phyloP scores from a whole-genome alignment of 495 filamentous ascomycete genomes.

The Letharia columbiana region DNA sequence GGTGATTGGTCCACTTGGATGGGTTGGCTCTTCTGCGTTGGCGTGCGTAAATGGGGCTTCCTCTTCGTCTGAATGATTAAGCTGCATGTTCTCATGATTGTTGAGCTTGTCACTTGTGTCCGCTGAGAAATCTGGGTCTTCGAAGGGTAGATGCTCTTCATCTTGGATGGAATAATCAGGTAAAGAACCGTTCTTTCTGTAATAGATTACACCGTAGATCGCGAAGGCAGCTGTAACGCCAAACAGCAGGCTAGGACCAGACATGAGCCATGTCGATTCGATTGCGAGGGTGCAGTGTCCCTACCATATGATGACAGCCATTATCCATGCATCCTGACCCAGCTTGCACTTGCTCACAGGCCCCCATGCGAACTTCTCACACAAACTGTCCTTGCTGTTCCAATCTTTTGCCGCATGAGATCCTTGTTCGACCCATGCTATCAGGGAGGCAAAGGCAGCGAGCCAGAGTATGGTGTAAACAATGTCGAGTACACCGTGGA shows the following conservation, averaged over 20 bases:
- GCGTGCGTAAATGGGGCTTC: background rate
- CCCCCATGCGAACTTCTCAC: conserved; percentile 48
- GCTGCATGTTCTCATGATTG: conserved; percentile 35
- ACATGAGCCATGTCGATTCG: background rate
- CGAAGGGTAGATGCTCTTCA: conserved; percentile 37
- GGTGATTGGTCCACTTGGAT: conserved; percentile 2
- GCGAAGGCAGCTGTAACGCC: conserved; percentile 62
- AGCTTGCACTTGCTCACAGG: conserved; percentile 52
- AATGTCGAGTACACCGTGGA: conserved; percentile 64
- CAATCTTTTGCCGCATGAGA: conserved; percentile 28
- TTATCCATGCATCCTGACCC: conserved; percentile 67
- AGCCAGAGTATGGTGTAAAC: conserved; percentile 77
- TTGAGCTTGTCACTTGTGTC: conserved; percentile 43
- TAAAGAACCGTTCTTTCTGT: conserved; percentile 64
- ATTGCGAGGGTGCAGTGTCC: conserved; percentile 26
- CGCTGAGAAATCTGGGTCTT: conserved; percentile 46
- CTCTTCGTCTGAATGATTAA: background rate
- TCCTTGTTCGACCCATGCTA: conserved; percentile 53
- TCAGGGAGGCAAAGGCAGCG: conserved; percentile 68
- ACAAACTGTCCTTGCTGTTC: conserved; percentile 28
- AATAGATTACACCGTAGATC: conserved; percentile 69
- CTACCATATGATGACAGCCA: conserved; percentile 77
- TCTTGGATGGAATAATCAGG: conserved; percentile 56
- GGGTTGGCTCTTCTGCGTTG: background rate
- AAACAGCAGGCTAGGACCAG: conserved; percentile 58